These are phyloP conservation scores for Daldinia loculata DNA, from an alignment of 495 filamentous ascomycete genomes.

Conservation along the genomic window DNA sequence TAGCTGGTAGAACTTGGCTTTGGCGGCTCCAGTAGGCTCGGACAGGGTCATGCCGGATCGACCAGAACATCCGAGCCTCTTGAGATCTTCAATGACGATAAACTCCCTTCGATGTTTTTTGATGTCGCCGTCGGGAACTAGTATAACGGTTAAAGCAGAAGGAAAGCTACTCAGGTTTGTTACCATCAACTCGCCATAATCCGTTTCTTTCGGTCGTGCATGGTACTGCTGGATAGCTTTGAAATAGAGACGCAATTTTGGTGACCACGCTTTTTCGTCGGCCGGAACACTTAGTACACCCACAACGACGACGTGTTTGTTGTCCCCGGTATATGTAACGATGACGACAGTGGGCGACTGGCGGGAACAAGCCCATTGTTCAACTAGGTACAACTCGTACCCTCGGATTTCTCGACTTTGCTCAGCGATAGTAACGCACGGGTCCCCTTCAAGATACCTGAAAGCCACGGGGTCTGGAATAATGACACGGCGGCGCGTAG, in stretches of 20 bases:
- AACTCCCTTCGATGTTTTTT: slow-evolving; percentile 83
- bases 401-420: slow-evolving; percentile 74
- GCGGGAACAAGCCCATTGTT: slow-evolving; percentile 97
- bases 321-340: slow-evolving; percentile 90
- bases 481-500: slow-evolving; percentile 61
- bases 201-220: slow-evolving; percentile 83
- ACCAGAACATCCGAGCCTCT: slow-evolving; percentile 90
- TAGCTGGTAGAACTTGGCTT: slow-evolving; percentile 90
- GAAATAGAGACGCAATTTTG: slow-evolving; percentile 81
- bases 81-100: slow-evolving; percentile 94
- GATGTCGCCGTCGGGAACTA: slow-evolving; percentile 86
- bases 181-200: slow-evolving; percentile 86
- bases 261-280: slow-evolving; percentile 83
- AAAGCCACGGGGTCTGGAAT: slow-evolving; percentile 80
- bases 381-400: slow-evolving; percentile 93
- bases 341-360: slow-evolving; percentile 91
- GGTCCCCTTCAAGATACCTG: slow-evolving; percentile 88
- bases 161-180: slow-evolving; percentile 93
- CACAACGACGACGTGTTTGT: slow-evolving; percentile 76
- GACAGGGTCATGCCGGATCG: slow-evolving; percentile 83
- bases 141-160: slow-evolving; percentile 85
- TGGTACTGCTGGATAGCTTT: slow-evolving; percentile 83
- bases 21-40: slow-evolving; percentile 77
- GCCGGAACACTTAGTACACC: slow-evolving; percentile 86
- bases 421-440: slow-evolving; percentile 76